phyloP scores from a whole-genome alignment of 2,329 filamentous ascomycete species.

The Penicillium freii region DNA sequence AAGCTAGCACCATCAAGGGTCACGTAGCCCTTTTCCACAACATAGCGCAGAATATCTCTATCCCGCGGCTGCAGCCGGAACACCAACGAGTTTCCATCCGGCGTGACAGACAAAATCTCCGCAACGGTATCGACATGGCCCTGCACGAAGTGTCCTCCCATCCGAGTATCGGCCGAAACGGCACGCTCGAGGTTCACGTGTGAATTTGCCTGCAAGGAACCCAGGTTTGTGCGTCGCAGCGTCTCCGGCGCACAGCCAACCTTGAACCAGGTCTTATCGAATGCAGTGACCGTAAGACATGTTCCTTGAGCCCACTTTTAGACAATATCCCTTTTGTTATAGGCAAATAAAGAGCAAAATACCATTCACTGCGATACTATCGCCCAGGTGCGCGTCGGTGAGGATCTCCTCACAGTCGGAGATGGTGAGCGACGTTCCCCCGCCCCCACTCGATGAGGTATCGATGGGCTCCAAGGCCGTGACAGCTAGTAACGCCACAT shows the following conservation, averaged over 20 bases:
- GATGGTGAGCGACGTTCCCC: constrained; percentile 89
- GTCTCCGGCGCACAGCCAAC: constrained; percentile 95
- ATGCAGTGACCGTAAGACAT: constrained; percentile 86
- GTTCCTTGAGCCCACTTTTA: constrained; percentile 51
- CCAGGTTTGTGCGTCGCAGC: constrained; percentile 92
- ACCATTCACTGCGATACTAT: constrained; percentile 94
- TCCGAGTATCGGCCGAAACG: constrained; percentile 84
- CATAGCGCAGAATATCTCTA: constrained; percentile 70
- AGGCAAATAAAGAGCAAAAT: constrained; percentile 5
- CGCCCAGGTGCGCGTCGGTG: constrained; percentile 77
- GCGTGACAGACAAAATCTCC: constrained; percentile 66
- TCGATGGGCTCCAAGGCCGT: constrained; percentile 77
- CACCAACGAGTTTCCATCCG: constrained; percentile 86
- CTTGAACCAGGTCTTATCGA: constrained; percentile 67
- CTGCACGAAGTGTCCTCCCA: constrained; percentile 98
- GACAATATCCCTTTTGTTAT: neutral
- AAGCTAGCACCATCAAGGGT: constrained; percentile 92
- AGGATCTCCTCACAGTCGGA: constrained; percentile 73
- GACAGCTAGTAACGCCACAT: constrained; percentile 61
- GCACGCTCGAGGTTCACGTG: constrained; percentile 91
- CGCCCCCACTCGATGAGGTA: constrained; percentile 65
- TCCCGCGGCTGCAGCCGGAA: constrained; percentile 76
- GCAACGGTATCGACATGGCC: constrained; percentile 94
- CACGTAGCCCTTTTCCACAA: constrained; percentile 95
- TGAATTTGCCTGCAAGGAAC: constrained; percentile 62